These are phyloP conservation scores for Diaporthe velutina DNA, from an alignment of 2,329 filamentous ascomycete species.

Conservation along the genomic window DNA sequence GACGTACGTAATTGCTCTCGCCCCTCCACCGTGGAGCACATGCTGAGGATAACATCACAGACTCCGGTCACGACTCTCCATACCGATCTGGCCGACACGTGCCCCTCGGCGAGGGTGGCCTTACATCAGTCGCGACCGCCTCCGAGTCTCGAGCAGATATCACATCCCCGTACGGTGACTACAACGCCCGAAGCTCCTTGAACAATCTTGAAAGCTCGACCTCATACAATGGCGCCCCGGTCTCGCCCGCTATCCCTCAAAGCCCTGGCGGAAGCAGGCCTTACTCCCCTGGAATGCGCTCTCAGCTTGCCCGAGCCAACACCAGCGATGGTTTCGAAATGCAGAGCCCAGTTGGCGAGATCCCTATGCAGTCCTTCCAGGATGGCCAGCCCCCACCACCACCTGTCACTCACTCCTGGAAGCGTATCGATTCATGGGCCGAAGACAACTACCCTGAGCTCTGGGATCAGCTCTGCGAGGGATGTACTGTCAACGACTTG, in stretches of 20 bases:
- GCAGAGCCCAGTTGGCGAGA: constrained; percentile 79
- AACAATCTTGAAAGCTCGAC: constrained; percentile 65
- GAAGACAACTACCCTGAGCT: constrained; percentile 97
- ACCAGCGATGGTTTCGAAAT: constrained; percentile 78
- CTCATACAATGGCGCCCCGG: constrained; percentile 71
- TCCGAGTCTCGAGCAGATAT: constrained; percentile 90
- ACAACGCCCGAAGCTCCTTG: constrained; percentile 68
- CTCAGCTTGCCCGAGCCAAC: constrained; percentile 76
- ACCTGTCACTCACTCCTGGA: constrained; percentile 91
- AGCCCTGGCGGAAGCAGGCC: constrained; percentile 75
- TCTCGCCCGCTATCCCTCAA: constrained; percentile 58
- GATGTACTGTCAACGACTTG: constrained; percentile 92
- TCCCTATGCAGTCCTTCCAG: constrained; percentile 95
- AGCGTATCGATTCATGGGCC: constrained; percentile 91
- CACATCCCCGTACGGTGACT: constrained; percentile 82
- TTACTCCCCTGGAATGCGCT: constrained; percentile 92
- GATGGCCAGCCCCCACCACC: constrained; percentile 92
- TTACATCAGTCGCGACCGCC: constrained; percentile 91
- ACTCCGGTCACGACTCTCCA: constrained; percentile 93
- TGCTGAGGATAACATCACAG: constrained; percentile 65
- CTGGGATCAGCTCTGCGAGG: constrained; percentile 92
- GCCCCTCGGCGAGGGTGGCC: constrained; percentile 77
- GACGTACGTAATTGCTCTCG: constrained; percentile 63
- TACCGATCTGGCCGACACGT: constrained; percentile 93
- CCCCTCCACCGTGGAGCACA: constrained; percentile 38